Evolutionary conservation across 352 stramenopile genomes (phyloP).

Genomic region (Globisporangium polare): DNA sequence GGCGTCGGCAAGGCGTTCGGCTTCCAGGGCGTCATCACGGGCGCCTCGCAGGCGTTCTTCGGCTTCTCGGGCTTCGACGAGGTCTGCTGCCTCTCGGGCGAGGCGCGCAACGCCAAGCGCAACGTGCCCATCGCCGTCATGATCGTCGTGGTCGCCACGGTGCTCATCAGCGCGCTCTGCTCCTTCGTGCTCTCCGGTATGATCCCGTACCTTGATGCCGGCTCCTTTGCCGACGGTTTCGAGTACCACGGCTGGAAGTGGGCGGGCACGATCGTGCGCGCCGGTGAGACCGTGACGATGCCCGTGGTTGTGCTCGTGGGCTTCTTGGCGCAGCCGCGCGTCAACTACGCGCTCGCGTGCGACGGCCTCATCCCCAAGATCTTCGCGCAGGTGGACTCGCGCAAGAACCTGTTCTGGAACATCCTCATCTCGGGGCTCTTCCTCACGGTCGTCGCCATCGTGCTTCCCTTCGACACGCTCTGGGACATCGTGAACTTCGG

Average conservation of each 20-base stretch:
- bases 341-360: slow-evolving; percentile 91
- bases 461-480: slow-evolving; percentile 73
- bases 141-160: slow-evolving; percentile 61
- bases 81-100: slow-evolving; percentile 83
- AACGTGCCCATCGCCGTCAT: slow-evolving; percentile 79
- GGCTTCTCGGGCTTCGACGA: slow-evolving; percentile 94
- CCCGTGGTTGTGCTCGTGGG: slow-evolving; percentile 93
- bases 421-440: slow-evolving; percentile 50
- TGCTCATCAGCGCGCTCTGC: slow-evolving; percentile 56
- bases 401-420: slow-evolving; percentile 78
- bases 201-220: slow-evolving; percentile 17
- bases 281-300: slow-evolving; percentile 81
- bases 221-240: slow-evolving; percentile 42
- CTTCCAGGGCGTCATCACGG: slow-evolving; percentile 57
- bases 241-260: slow-evolving; percentile 33
- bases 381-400: slow-evolving; percentile 82
- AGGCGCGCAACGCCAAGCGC: slow-evolving; percentile 53
- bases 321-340: slow-evolving; percentile 90
- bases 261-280: slow-evolving; percentile 45
- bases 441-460: slow-evolving; percentile 61
- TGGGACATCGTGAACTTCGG: slow-evolving; percentile 89
- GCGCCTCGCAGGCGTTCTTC: slow-evolving; percentile 86
- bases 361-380: slow-evolving; percentile 91
- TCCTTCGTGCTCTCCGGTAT: slow-evolving; percentile 87
- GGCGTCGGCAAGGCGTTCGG: slow-evolving; percentile 22